These are phyloP conservation scores for Xylariaceae sp. DNA, from an alignment of 2,329 filamentous ascomycete species.

Conservation along the genomic window DNA sequence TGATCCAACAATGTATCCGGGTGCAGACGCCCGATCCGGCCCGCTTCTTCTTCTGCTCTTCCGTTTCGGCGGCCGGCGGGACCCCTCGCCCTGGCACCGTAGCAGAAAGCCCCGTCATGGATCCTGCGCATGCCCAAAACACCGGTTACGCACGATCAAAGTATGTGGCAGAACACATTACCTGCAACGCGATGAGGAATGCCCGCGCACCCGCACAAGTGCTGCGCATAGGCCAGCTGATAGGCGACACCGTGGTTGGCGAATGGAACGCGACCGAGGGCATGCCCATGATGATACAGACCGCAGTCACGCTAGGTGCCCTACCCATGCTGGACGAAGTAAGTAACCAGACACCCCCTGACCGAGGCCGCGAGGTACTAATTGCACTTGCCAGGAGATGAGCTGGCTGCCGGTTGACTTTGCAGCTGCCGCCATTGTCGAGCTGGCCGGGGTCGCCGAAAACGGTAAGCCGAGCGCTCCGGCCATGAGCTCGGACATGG, in stretches of 20 bases:
- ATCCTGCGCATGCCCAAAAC: slow-evolving; percentile 50
- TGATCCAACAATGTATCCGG: slow-evolving; percentile 50
- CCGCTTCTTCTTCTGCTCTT: slow-evolving; percentile 53
- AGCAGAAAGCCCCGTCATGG: slow-evolving; percentile 45
- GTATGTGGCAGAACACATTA: slow-evolving; percentile 55
- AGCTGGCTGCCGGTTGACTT: slow-evolving; percentile 50
- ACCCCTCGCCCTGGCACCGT: slow-evolving; percentile 47
- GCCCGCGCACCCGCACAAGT: slow-evolving; percentile 46
- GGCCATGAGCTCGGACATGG: slow-evolving; percentile 32
- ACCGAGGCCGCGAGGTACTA: neutral
- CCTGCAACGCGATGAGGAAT: slow-evolving; percentile 40
- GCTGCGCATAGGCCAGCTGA: slow-evolving; percentile 53
- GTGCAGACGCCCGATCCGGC: slow-evolving; percentile 45
- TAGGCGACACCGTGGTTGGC: slow-evolving; percentile 53
- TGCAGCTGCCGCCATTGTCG: slow-evolving; percentile 44
- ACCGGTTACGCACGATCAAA: slow-evolving; percentile 62
- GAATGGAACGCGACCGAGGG: slow-evolving; percentile 58
- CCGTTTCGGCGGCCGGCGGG: slow-evolving; percentile 50
- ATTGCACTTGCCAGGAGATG: slow-evolving; percentile 9
- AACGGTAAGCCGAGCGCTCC: slow-evolving; percentile 18
- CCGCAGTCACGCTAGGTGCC: slow-evolving; percentile 52
- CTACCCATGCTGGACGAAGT: slow-evolving; percentile 52
- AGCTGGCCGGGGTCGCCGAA: slow-evolving; percentile 38
- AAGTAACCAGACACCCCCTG: slow-evolving; percentile 34
- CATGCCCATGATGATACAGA: slow-evolving; percentile 56